phyloP scores from a whole-genome alignment of 2,329 filamentous ascomycete genomes.

The Aplosporella prunicola region DNA sequence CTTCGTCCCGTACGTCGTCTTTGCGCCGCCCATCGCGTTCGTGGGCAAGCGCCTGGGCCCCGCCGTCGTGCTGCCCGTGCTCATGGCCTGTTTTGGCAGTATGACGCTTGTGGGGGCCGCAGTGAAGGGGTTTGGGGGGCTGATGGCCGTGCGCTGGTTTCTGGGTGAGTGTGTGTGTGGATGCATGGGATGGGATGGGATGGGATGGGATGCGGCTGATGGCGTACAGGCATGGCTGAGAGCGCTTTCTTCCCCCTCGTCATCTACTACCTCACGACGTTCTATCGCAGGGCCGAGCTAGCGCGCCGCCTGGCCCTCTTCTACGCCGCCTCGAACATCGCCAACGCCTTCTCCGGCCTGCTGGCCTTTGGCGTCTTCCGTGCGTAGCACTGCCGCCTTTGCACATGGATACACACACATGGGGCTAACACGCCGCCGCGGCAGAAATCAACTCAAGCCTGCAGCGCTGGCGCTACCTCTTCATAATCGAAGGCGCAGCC shows the following conservation, averaged over 20 bases:
- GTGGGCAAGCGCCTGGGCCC: conserved; percentile 60
- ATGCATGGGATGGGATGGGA: neutral
- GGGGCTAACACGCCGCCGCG: too few species aligned
- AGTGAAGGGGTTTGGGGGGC: conserved; percentile 51
- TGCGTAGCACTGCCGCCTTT: neutral
- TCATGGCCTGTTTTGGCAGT: conserved; percentile 60
- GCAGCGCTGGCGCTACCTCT: conserved; percentile 56
- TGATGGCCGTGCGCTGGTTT: conserved; percentile 61
- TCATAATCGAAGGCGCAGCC: conserved; percentile 49
- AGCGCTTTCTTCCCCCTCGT: conserved; percentile 61
- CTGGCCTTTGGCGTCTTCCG: conserved; percentile 54
- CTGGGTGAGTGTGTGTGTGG: conserved; percentile 40
- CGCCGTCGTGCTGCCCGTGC: conserved; percentile 51
- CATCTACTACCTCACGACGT: conserved; percentile 51
- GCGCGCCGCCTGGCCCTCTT: conserved; percentile 62
- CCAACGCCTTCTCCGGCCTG: conserved; percentile 55
- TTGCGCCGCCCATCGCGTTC: conserved; percentile 56
- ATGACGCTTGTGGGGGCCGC: conserved; percentile 52
- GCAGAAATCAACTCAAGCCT: conserved; percentile 36
- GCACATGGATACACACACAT: conserved; percentile 28
- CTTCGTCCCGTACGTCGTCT: conserved; percentile 65
- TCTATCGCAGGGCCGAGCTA: conserved; percentile 63
- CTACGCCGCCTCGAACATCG: conserved; percentile 67
- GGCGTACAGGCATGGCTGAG: conserved; percentile 37
- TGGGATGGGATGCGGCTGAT: neutral